phyloP scores from a whole-genome alignment of 352 stramenopile genomes.

The Pythium utonaiense region DNA sequence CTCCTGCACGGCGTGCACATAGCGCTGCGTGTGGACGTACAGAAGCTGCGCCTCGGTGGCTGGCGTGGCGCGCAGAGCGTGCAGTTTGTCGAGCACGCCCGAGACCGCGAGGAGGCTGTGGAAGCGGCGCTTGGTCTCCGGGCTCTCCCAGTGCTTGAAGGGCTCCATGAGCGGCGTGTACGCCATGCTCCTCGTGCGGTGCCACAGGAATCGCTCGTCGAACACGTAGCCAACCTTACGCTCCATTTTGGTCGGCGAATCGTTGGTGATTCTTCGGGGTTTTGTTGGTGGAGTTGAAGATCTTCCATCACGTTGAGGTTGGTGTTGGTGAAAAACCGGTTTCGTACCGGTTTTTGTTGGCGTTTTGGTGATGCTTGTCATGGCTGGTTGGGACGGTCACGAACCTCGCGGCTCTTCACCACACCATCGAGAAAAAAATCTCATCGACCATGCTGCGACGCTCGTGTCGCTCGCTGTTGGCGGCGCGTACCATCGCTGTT shows the following conservation, averaged over 20 bases:
- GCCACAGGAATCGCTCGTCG: constrained; percentile 81
- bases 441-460: constrained; percentile 16
- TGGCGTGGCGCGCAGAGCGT: constrained; percentile 25
- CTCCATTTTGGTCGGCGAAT: neutral
- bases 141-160: constrained; percentile 74
- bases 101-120: constrained; percentile 75
- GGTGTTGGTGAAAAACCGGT: constrained; percentile 9
- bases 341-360: neutral
- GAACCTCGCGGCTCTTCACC: constrained; percentile 1
- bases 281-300: constrained; percentile 6
- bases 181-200: constrained; percentile 50
- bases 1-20: constrained; percentile 49
- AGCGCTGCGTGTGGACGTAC: constrained; percentile 51
- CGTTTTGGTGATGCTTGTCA: constrained; percentile 4
- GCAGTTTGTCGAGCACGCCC: constrained; percentile 51
- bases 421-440: constrained; percentile 1
- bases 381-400: constrained; percentile 16
- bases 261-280: constrained; percentile 1
- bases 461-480: constrained; percentile 9
- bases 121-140: constrained; percentile 80
- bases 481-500: neutral
- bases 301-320: neutral
- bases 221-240: constrained; percentile 69
- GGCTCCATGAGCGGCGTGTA: constrained; percentile 53
- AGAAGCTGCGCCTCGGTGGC: constrained; percentile 48